Base-by-base conservation (phyloP, 2,329 filamentous ascomycete species). In the Allantophomopsis lycopodina region DNA sequence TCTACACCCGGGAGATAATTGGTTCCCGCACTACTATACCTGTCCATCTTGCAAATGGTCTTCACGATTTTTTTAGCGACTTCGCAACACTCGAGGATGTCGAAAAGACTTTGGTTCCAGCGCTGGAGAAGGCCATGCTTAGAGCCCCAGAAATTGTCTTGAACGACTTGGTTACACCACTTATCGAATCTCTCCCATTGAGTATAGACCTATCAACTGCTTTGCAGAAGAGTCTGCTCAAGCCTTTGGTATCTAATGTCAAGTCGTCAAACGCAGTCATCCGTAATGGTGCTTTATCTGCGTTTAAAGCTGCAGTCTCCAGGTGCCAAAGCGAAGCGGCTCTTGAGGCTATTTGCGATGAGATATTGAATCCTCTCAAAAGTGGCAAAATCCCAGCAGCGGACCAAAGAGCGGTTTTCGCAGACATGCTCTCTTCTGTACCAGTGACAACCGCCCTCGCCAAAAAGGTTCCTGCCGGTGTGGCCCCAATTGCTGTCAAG, bases 141-240 rank as follows among this genome's bases (percentile, higher is more conserved):
- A 75, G 93, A 55, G 81, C 89, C 7, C 93, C 91, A 1, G 91
- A 98, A 60, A 79, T 95, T 34, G 77, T 94, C 12, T 66, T 96
- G 20, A 78, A 81, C 49, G 82, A 86, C 46, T 68, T 95, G 17
- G 63, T 96, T 37, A 73, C 79, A 5, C 76, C 81, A 11, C 66
- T 96, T 35, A 68, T 93, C 43, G 59, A 68, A 7, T 75, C 84
- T 20, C 64, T 98, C 6, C 77, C 86, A 1, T 55, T 63, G 20
- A 64, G 65, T 5, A 69, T 91, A 49, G 89, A 98, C 51, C 68
- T 96, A 14, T 89, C 89, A 7, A 72, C 76, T 31, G 63, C 83
- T 4, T 66, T 96, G 14, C 69, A 73, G 39, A 66, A 69, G 18
- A 83, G 82, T 44, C 68, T 98, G 30, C 60, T 93, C 31, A 96